Percentiles rank a stretch among this genome's conserved stretches.
Conservation (phyloP, 2,329 filamentous ascomycete genomes). For the Colletotrichum sp. region DNA sequence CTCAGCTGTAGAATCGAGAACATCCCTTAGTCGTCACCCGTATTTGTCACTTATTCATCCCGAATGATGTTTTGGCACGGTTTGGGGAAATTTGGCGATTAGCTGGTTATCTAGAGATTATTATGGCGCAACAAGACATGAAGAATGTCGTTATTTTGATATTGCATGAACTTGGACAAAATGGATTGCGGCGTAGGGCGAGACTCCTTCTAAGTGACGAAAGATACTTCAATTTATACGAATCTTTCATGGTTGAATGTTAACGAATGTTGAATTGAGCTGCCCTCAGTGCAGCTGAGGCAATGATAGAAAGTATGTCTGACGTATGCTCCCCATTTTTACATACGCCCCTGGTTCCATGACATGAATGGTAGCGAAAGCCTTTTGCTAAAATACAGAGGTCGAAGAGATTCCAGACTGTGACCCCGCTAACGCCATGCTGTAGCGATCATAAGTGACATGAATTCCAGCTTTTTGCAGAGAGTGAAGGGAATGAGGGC, state of each 20-base stretch:
- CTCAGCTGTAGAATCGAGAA: rapidly evolving
- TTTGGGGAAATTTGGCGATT: rapidly evolving
- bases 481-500: background rate
- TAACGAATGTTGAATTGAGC: background rate
- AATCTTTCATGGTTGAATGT: background rate
- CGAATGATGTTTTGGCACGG: rapidly evolving
- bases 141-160: too few relatives aligned
- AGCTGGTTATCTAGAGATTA: rapidly evolving
- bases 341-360: background rate
- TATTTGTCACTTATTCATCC: rapidly evolving
- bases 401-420: background rate
- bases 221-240: background rate
- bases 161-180: rapidly evolving
- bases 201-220: rapidly evolving
- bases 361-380: background rate
- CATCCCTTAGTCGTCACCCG: rapidly evolving
- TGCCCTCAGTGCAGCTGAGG: background rate
- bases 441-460: background rate
- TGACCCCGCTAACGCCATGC: background rate
- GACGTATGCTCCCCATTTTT: background rate
- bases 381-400: background rate
- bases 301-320: background rate
- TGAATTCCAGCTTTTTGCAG: background rate
- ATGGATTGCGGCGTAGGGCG: rapidly evolving
- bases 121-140: too few relatives aligned